phyloP scores from a whole-genome alignment of 2,329 filamentous ascomycete genomes.

The Coniochaeta sp. region DNA sequence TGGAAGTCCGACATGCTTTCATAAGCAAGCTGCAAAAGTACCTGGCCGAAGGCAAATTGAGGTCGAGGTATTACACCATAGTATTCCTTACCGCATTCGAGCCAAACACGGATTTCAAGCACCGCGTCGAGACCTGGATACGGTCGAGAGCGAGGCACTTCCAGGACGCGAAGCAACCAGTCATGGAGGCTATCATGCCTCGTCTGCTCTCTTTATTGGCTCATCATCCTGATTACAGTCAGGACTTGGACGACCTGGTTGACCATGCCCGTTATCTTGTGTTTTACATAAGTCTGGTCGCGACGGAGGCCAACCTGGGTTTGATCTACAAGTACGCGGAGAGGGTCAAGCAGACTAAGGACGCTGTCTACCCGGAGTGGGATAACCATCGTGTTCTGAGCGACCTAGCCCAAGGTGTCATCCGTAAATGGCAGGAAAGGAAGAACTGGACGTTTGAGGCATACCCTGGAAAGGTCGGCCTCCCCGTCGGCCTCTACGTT shows the following conservation, averaged over 20 bases:
- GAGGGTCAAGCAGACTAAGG: slow-evolving; percentile 81
- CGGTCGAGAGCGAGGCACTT: slow-evolving; percentile 69
- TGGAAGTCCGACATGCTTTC: slow-evolving; percentile 71
- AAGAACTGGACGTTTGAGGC: slow-evolving; percentile 82
- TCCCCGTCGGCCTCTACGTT: slow-evolving; percentile 74
- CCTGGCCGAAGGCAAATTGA: slow-evolving; percentile 63
- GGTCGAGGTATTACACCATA: slow-evolving; percentile 77
- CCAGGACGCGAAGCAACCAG: slow-evolving; percentile 47
- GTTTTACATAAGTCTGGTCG: slow-evolving; percentile 78
- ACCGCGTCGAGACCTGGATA: slow-evolving; percentile 79
- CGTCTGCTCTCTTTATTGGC: slow-evolving; percentile 82
- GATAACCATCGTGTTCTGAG: slow-evolving; percentile 79
- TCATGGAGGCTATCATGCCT: slow-evolving; percentile 75
- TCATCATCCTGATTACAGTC: slow-evolving; percentile 84
- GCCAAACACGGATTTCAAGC: slow-evolving; percentile 65
- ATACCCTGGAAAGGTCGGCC: slow-evolving; percentile 70
- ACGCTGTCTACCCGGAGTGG: slow-evolving; percentile 64
- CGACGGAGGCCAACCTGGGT: slow-evolving; percentile 78
- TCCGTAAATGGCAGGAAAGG: slow-evolving; percentile 79
- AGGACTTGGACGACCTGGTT: slow-evolving; percentile 58
- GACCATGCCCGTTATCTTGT: slow-evolving; percentile 86
- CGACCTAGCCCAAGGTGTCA: slow-evolving; percentile 75
- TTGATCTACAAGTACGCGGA: slow-evolving; percentile 90
- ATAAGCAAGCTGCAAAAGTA: slow-evolving; percentile 86
- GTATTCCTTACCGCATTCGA: slow-evolving; percentile 91